phyloP scores from a whole-genome alignment of 768 basidiomycete species.

The Rickenella mellea region DNA sequence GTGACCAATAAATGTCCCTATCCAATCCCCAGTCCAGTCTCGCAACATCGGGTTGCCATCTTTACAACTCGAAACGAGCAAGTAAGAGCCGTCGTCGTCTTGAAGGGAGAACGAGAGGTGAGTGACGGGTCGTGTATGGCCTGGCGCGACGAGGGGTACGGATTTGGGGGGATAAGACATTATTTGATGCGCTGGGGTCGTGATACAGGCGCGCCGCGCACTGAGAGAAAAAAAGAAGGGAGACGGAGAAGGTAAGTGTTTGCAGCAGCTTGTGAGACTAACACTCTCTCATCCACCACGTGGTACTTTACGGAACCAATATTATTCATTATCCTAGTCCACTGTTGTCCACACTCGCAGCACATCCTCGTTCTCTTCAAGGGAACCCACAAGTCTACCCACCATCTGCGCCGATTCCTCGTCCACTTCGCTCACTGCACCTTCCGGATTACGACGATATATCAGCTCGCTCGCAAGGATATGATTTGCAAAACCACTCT shows the following conservation, averaged over 20 bases:
- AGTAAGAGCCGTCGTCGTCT: constrained; percentile 76
- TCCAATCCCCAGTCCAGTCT: constrained; percentile 98
- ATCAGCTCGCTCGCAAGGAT: constrained; percentile 41
- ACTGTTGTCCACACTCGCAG: constrained; percentile 49
- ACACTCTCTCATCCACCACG: background rate
- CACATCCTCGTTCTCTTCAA: constrained; percentile 52
- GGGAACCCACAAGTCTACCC: constrained; percentile 34
- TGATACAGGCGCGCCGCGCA: constrained; percentile 40
- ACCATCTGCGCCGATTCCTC: constrained; percentile 30
- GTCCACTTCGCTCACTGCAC: too few relatives aligned
- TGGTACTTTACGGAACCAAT: background rate
- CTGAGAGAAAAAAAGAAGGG: constrained; percentile 13
- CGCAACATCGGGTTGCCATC: constrained; percentile 97
- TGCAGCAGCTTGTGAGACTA: background rate
- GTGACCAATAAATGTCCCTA: constrained; percentile 84
- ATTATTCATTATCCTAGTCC: constrained; percentile 14
- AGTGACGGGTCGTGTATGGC: constrained; percentile 82
- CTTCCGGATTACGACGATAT: too few relatives aligned
- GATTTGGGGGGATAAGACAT: constrained; percentile 61
- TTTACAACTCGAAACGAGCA: constrained; percentile 95
- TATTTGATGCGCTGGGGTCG: constrained; percentile 15
- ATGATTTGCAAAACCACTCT: constrained; percentile 21
- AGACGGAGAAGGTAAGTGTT: background rate
- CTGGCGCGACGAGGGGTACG: constrained; percentile 75
- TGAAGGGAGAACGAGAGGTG: constrained; percentile 88